Conservation (phyloP, 495 filamentous ascomycete species). For the Lentithecium fluviatile region DNA sequence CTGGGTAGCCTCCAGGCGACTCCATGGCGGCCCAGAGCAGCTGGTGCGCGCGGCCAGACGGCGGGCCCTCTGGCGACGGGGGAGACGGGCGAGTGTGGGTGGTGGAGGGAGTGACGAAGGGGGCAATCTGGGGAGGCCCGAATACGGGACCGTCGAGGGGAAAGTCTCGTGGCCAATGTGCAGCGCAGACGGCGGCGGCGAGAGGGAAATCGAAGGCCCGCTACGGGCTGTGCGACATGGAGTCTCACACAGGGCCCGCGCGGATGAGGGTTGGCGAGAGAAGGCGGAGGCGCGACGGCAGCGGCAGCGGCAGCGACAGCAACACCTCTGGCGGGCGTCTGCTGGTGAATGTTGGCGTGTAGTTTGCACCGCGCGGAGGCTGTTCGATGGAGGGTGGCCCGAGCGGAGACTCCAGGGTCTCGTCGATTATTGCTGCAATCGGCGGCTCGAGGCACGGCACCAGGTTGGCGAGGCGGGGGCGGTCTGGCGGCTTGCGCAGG, state of each 20-base stretch:
- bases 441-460: constrained; percentile 2
- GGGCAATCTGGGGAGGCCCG: no score
- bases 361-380: no score
- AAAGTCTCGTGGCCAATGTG: not conserved
- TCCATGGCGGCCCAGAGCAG: constrained; percentile 47
- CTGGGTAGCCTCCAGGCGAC: constrained; percentile 65
- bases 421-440: not conserved
- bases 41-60: not conserved
- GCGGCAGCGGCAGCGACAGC: no score
- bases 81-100: not conserved
- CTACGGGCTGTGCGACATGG: constrained; percentile 17
- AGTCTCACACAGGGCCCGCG: not conserved
- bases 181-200: not conserved
- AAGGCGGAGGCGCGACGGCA: not conserved
- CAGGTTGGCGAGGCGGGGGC: no score
- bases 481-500: no score
- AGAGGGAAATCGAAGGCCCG: constrained; percentile 4
- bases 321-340: not conserved
- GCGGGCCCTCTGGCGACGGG: not conserved
- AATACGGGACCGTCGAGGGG: no score
- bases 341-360: no score
- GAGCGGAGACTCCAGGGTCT: no score
- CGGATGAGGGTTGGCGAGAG: no score
- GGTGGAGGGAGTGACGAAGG: not conserved
- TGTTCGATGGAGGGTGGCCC: no score